Evolutionary conservation across 2,329 filamentous ascomycete species (phyloP).

Genomic region (Aphanoascus verrucosus): DNA sequence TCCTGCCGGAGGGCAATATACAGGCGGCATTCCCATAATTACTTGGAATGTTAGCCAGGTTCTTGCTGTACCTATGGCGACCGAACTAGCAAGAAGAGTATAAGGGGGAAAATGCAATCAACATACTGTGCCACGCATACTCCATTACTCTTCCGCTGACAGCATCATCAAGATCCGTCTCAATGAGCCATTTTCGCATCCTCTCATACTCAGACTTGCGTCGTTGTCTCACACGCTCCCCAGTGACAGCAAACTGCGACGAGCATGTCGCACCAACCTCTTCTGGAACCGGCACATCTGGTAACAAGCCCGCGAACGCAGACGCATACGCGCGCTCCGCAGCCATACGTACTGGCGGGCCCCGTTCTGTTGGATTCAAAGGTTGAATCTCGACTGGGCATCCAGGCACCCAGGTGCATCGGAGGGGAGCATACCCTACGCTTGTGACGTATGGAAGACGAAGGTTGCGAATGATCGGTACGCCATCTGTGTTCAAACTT

Average conservation of each 20-base stretch:
- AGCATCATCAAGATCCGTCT: conserved; percentile 39
- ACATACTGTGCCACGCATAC: conserved; percentile 52
- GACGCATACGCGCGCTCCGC: conserved; percentile 41
- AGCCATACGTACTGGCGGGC: conserved; percentile 36
- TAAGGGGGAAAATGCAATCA: background rate
- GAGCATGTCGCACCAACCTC: conserved; percentile 44
- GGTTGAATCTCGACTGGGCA: conserved; percentile 42
- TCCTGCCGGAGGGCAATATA: conserved; percentile 51
- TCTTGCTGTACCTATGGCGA: background rate
- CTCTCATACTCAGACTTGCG: conserved; percentile 41
- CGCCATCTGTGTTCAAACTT: conserved; percentile 29
- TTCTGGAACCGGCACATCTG: conserved; percentile 29
- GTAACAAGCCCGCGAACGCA: conserved; percentile 43
- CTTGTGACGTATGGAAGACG: conserved; percentile 40
- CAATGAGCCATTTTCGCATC: conserved; percentile 40
- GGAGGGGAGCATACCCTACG: conserved; percentile 45
- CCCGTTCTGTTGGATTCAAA: conserved; percentile 30
- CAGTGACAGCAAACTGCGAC: conserved; percentile 45
- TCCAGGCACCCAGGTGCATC: conserved; percentile 44
- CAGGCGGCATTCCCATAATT: conserved; percentile 39
- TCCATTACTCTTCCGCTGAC: conserved; percentile 46
- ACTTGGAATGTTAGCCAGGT: conserved; percentile 10
- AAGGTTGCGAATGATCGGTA: conserved; percentile 41
- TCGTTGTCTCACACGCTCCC: conserved; percentile 37
- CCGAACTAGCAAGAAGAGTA: background rate